A percentile compares a stretch with the other conserved stretches of the same genome.
These are phyloP conservation scores for Blechomonas ayalai DNA, from an alignment of 208 protist genomes.

Conservation along the genomic window DNA sequence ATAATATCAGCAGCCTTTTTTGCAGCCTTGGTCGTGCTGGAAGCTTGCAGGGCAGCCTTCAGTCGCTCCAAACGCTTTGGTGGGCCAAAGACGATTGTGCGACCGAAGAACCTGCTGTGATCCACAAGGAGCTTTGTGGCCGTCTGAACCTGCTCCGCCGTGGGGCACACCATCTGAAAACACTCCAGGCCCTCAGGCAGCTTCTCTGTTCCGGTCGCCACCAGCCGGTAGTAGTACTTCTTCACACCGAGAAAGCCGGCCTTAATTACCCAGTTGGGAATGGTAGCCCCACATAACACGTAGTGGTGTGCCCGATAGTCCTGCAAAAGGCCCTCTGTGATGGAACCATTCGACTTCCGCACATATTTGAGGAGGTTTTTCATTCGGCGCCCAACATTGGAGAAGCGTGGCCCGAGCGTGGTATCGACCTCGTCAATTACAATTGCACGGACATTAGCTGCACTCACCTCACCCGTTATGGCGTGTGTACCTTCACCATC, in stretches of 20 bases:
- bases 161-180: constrained; percentile 34
- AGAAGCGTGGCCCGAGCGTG: constrained; percentile 84
- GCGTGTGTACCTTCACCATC: constrained; percentile 11
- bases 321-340: constrained; percentile 50
- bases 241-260: constrained; percentile 87
- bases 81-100: constrained; percentile 70
- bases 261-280: constrained; percentile 89
- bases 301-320: constrained; percentile 88
- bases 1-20: constrained; percentile 15
- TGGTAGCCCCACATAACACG: constrained; percentile 85
- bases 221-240: constrained; percentile 90
- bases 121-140: constrained; percentile 16
- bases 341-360: constrained; percentile 65
- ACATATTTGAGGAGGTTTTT: constrained; percentile 79
- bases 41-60: constrained; percentile 4
- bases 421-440: constrained; percentile 88
- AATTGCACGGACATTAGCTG: constrained; percentile 57
- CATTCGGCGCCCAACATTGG: constrained; percentile 77
- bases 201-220: constrained; percentile 65
- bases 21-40: constrained; percentile 1
- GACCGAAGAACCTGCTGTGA: constrained; percentile 26
- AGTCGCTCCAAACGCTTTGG: constrained; percentile 30
- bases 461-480: constrained; percentile 28
- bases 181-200: constrained; percentile 64
- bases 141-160: constrained; percentile 26